These are phyloP conservation scores for Anthracocystis walkeri DNA, from an alignment of 1,284 basidiomycete species.

Conservation along the genomic window DNA sequence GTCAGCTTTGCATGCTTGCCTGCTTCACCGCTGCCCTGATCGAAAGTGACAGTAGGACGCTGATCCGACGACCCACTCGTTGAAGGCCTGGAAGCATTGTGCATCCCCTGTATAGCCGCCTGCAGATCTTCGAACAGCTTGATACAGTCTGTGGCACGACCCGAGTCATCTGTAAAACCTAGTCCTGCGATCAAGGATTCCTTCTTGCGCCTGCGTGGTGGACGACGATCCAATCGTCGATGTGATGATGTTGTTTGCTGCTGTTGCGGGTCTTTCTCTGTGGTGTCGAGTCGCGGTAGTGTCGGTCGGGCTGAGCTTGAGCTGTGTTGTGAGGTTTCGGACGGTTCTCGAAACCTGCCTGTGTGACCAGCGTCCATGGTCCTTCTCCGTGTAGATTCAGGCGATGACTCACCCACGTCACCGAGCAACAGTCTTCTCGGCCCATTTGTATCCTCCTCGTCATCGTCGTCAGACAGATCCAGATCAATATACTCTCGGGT, in stretches of 20 bases:
- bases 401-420: conserved; percentile 37
- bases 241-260: conserved; percentile 5
- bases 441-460: conserved; percentile 13
- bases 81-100: conserved; percentile 13
- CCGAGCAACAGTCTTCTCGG: conserved; percentile 35
- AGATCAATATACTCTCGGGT: conserved; percentile 15
- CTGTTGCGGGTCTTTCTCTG: conserved; percentile 15
- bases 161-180: conserved; percentile 26
- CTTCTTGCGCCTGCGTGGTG: conserved; percentile 41
- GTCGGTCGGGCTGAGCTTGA: not conserved
- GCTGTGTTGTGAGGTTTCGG: conserved; percentile 16
- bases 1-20: conserved; percentile 19
- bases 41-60: conserved; percentile 11
- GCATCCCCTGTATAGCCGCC: conserved; percentile 40
- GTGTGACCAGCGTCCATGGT: conserved; percentile 45
- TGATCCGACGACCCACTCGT: conserved; percentile 11
- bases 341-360: conserved; percentile 26
- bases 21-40: conserved; percentile 2
- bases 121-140: conserved; percentile 49
- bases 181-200: conserved; percentile 45
- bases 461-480: conserved; percentile 29
- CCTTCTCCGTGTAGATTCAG: conserved; percentile 38
- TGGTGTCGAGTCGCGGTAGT: not conserved
- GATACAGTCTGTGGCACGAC: conserved; percentile 25
- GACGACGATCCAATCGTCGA: conserved; percentile 29